phyloP scores from a whole-genome alignment of 495 filamentous ascomycete genomes.

The Penicillium odoratum region DNA sequence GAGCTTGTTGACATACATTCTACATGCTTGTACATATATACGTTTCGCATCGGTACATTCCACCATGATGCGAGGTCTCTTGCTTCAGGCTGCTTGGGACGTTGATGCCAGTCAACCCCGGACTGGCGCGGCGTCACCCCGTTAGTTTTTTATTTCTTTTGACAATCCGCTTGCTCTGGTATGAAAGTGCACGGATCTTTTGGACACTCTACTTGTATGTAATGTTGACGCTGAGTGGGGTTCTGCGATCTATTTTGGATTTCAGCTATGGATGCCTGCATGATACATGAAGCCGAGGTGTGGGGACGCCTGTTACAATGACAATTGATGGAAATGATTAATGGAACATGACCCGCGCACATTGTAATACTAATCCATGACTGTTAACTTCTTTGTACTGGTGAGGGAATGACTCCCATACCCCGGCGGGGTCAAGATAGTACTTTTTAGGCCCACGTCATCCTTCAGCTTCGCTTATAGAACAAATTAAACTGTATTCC shows the following conservation, averaged over 20 bases:
- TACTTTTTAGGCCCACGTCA: background rate
- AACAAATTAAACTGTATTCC: background rate
- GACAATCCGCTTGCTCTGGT: conserved; percentile 8
- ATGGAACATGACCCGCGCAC: background rate
- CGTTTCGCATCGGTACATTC: conserved; percentile 7
- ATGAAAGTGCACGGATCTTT: conserved; percentile 12
- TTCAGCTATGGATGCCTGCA: conserved; percentile 13
- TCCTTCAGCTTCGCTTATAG: conserved; percentile 1
- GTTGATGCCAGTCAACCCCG: background rate
- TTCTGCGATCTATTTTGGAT: conserved; percentile 20
- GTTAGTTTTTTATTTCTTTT: conserved; percentile 9
- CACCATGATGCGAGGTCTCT: conserved; percentile 3
- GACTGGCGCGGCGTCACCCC: conserved; percentile 1
- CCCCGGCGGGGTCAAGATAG: background rate
- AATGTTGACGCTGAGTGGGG: conserved; percentile 24
- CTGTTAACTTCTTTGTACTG: background rate
- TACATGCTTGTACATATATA: conserved; percentile 35
- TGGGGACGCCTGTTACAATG: conserved; percentile 15
- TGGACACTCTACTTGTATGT: conserved; percentile 28
- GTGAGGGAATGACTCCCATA: background rate
- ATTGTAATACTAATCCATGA: background rate
- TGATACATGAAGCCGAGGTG: conserved; percentile 18
- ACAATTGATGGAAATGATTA: conserved; percentile 21
- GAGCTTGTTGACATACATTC: conserved; percentile 28
- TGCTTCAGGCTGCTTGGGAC: background rate